Evolutionary conservation across 2,329 filamentous ascomycete genomes (phyloP), one percentile per base, ranked within the genome.

Genomic region (Phialemoniopsis sp.): DNA sequence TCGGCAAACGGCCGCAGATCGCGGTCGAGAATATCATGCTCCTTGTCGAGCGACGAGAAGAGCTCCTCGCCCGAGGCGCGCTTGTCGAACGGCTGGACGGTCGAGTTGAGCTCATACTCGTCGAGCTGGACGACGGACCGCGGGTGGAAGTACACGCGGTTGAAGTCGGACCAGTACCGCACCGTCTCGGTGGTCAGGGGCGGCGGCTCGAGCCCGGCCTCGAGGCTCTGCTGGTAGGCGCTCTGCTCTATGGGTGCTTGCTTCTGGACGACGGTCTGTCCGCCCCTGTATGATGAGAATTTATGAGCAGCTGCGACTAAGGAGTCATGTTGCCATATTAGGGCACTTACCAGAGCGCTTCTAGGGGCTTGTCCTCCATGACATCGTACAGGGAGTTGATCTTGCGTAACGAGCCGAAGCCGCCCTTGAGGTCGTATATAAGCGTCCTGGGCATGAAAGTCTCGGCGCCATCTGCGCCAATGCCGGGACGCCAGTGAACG

Each of bases 91-190:
- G 90, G 88, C 73, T 84, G 83, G 19, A 91, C 69, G 33, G 78
- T 73, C 4, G 89, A 91, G 56, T 87, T 82, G 29, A 95, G 70
- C 57, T 94, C 88, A 55, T 87, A 94, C 54, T 96, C 89, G 56
- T 86, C 86, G 13, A 97, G 70, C 57, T 95, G 90, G 9, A 95
- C 73, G 39, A 95, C 78, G 12, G 89, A 95, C 39, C 79, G 80
- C 8, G 93, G 93, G 57, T 97, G 90, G 58, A 87, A 96, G 63
- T 82, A 98, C n/a, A 93, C 78, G 18, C 89, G 80, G 50, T 88
- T 94, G 63, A 89, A 97, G 62, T 98, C 93, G 26, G 89, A 95
- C 91, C 93, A 98, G 66, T 93, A 97, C 39, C 89, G 80, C n/a
- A 97, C 86, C 10, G 78, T 76, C 7, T 81, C 76, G 2, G 80